Evolutionary conservation across 208 protist species (phyloP).

Genomic region (Crithidia brevicula): DNA sequence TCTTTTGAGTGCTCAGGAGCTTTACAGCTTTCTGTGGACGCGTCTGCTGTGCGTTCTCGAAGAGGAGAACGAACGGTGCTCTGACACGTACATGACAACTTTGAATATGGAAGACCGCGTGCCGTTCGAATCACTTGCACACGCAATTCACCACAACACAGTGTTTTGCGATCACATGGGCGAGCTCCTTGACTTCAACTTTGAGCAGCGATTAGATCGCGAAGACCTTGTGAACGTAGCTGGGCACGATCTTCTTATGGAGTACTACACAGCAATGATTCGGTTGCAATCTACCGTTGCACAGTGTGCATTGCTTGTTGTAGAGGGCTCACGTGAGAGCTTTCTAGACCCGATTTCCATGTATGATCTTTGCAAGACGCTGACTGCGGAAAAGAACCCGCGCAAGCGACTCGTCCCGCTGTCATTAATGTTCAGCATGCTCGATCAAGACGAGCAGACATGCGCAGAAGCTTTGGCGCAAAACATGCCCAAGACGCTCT

Average conservation of each 20-base stretch:
- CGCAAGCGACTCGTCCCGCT: slow-evolving; percentile 76
- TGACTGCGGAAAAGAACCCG: slow-evolving; percentile 69
- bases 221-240: slow-evolving; percentile 30
- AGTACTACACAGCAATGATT: slow-evolving; percentile 52
- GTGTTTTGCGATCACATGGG: slow-evolving; percentile 82
- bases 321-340: slow-evolving; percentile 81
- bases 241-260: slow-evolving; percentile 27
- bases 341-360: slow-evolving; percentile 81
- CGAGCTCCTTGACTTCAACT: slow-evolving; percentile 56
- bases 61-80: slow-evolving; percentile 71
- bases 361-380: slow-evolving; percentile 71
- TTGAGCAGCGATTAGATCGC: slow-evolving; percentile 39
- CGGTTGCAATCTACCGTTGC: slow-evolving; percentile 63
- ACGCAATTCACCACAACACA: slow-evolving; percentile 78
- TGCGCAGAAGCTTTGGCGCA: slow-evolving; percentile 65
- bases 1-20: slow-evolving; percentile 16
- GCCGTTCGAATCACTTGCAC: slow-evolving; percentile 75
- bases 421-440: slow-evolving; percentile 82
- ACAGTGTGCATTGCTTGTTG: slow-evolving; percentile 66
- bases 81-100: slow-evolving; percentile 70
- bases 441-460: slow-evolving; percentile 84
- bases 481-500: slow-evolving; percentile 53
- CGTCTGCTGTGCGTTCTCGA: slow-evolving; percentile 60
- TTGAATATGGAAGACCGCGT: slow-evolving; percentile 81
- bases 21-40: slow-evolving; percentile 42